phyloP scores from a whole-genome alignment of 139 green algal species.

The Penium margaritaceum region DNA sequence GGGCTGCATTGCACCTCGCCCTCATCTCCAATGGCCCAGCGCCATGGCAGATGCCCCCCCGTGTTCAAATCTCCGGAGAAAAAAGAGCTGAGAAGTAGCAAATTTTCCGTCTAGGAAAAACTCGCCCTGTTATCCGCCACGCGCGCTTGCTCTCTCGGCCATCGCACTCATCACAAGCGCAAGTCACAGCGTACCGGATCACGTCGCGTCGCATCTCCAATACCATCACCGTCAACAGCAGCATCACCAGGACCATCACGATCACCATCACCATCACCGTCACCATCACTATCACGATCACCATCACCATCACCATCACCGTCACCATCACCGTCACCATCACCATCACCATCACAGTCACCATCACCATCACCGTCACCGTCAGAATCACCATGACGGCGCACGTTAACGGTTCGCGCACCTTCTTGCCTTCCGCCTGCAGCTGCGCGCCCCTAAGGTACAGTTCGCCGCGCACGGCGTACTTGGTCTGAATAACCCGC shows the following conservation, averaged over 20 bases:
- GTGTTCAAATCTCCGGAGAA: no score
- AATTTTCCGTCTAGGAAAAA: no score
- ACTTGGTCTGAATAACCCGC: slow-evolving; percentile 68
- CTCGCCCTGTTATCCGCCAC: no score
- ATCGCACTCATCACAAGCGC: no score
- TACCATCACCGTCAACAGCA: no score
- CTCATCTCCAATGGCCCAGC: no score
- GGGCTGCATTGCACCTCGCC: no score
- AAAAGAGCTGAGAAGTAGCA: no score
- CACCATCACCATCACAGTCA: not conserved
- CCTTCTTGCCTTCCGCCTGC: slow-evolving; percentile 65
- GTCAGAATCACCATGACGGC: not conserved
- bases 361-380: slow-evolving; percentile 8
- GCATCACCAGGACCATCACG: slow-evolving; percentile 6
- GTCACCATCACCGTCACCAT: not conserved
- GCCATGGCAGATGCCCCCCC: no score
- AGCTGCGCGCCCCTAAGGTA: slow-evolving; percentile 78
- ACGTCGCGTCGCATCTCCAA: no score
- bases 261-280: slow-evolving; percentile 8
- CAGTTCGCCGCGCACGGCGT: slow-evolving; percentile 85
- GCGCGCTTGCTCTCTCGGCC: no score
- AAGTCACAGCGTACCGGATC: not conserved
- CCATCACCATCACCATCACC: not conserved
- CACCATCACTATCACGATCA: slow-evolving; percentile 12
- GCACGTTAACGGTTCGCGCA: not conserved